Percentiles rank a stretch among this genome's conserved stretches.
These are phyloP conservation scores for Rosa hybrid DNA, from an alignment of 331 rosid species.

Conservation along the genomic window DNA sequence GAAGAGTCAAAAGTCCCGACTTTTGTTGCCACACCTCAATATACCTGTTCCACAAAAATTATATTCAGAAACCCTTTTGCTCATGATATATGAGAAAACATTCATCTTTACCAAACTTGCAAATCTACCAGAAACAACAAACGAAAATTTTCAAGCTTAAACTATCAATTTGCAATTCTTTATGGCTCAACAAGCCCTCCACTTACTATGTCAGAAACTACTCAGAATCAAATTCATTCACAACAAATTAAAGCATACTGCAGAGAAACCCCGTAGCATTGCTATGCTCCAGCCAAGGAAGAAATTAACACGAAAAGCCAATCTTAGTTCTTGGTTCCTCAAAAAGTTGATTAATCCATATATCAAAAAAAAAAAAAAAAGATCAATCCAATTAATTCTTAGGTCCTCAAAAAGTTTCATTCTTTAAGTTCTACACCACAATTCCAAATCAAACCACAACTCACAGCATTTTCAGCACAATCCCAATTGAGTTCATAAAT, in stretches of 20 bases:
- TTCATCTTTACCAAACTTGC: slow-evolving; percentile 17
- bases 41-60: slow-evolving; percentile 48
- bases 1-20: slow-evolving; percentile 28
- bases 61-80: not conserved
- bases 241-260: not conserved
- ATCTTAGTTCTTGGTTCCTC: not conserved
- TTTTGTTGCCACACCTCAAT: slow-evolving; percentile 24
- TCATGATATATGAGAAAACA: slow-evolving; percentile 15
- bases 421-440: not conserved
- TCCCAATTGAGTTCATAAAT: not conserved
- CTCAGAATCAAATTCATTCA: not conserved
- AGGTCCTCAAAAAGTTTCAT: not conserved
- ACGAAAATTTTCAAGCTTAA: not conserved
- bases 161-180: not conserved
- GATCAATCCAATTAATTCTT: not conserved
- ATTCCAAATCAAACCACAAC: slow-evolving; percentile 5
- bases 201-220: not conserved
- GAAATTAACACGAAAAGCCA: not conserved
- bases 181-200: not conserved
- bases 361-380: no score
- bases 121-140: slow-evolving; percentile 6
- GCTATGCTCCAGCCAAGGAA: not conserved
- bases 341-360: not conserved
- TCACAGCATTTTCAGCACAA: not conserved
- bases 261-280: not conserved